A percentile compares a stretch with the other conserved stretches of the same genome.
phyloP scores from a whole-genome alignment of 2,329 filamentous ascomycete genomes.

The Raffaelea albimanens region DNA sequence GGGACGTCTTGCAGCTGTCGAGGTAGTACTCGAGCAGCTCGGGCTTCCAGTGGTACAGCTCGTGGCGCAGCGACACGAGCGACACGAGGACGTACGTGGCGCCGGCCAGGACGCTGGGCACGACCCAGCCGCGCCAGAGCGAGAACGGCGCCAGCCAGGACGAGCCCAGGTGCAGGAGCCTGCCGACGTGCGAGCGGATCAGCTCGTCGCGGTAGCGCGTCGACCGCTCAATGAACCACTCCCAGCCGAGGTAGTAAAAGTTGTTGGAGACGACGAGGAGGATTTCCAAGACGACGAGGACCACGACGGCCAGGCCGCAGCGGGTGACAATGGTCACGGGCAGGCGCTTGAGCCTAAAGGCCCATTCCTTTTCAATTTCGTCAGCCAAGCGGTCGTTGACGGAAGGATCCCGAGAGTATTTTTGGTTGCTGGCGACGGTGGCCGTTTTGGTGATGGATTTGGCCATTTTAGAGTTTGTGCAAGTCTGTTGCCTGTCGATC shows the following conservation, averaged over 20 bases:
- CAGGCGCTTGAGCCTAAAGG: not conserved
- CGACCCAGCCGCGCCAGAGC: not conserved
- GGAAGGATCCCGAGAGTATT: not conserved
- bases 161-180: not conserved
- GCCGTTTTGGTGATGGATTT: too few relatives aligned
- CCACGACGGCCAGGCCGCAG: not conserved
- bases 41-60: constrained; percentile 1
- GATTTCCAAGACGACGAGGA: not conserved
- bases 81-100: not conserved
- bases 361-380: not conserved
- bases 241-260: not conserved
- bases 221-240: not conserved
- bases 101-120: not conserved
- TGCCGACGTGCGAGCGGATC: not conserved
- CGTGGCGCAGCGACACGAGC: not conserved
- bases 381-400: not conserved
- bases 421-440: too few relatives aligned
- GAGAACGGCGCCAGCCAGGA: not conserved
- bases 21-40: not conserved
- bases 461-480: too few relatives aligned
- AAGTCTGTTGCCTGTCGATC: too few relatives aligned
- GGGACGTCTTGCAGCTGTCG: not conserved
- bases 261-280: not conserved
- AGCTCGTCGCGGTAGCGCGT: constrained; percentile 1
- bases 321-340: not conserved